phyloP scores from a whole-genome alignment of 2,329 filamentous ascomycete species.

The Xylariaceae sp. region DNA sequence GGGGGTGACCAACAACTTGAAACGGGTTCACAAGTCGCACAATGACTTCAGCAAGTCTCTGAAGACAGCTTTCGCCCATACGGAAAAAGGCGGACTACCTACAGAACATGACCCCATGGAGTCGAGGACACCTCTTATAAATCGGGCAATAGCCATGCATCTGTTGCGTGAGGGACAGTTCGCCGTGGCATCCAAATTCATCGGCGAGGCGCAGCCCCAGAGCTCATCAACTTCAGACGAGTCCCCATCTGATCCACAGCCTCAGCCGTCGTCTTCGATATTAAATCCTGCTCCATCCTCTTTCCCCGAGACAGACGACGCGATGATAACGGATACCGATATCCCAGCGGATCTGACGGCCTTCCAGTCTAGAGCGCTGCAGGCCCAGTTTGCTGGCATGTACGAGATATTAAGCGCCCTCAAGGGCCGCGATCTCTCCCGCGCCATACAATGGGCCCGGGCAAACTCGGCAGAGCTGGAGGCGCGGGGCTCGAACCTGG shows the following conservation, averaged over 20 bases:
- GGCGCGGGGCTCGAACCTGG: constrained; percentile 78
- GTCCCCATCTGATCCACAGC: constrained; percentile 11
- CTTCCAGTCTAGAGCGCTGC: constrained; percentile 60
- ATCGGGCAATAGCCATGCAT: constrained; percentile 94
- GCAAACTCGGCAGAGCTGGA: constrained; percentile 65
- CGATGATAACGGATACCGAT: constrained; percentile 22
- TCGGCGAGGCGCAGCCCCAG: constrained; percentile 55
- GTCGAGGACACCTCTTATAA: constrained; percentile 69
- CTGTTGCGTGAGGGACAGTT: constrained; percentile 92
- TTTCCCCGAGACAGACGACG: constrained; percentile 13
- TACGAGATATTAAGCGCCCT: constrained; percentile 80
- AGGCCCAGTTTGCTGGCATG: constrained; percentile 79
- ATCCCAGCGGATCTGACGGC: constrained; percentile 44
- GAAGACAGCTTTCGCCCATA: constrained; percentile 69
- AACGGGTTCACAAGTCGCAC: constrained; percentile 73
- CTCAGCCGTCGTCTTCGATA: constrained; percentile 8
- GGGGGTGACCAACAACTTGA: constrained; percentile 70
- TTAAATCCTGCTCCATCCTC: no score
- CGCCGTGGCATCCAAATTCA: constrained; percentile 75
- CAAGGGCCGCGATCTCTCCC: constrained; percentile 64
- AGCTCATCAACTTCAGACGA: constrained; percentile 5
- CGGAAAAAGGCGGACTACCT: constrained; percentile 56
- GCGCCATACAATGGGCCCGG: constrained; percentile 83
- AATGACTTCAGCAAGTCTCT: constrained; percentile 79
- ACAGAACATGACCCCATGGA: constrained; percentile 76